phyloP scores from a whole-genome alignment of 306 rosid genomes.

The Calophaca sinica region DNA sequence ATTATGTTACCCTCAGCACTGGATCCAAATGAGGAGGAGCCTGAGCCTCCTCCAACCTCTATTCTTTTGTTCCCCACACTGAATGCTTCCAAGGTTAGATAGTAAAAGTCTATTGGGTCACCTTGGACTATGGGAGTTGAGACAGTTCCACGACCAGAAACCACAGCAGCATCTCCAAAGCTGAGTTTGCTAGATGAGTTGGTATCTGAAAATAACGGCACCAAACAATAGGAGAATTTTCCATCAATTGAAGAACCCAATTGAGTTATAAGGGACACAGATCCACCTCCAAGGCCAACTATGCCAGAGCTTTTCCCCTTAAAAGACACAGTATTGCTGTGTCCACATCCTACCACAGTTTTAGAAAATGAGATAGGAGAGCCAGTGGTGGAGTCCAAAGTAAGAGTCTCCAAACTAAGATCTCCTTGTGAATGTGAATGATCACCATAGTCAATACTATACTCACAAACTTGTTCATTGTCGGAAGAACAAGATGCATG shows the following conservation, averaged over 20 bases:
- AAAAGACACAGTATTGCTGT: neutral
- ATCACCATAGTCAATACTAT: constrained; percentile 44
- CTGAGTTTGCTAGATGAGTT: neutral
- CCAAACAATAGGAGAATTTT: constrained; percentile 69
- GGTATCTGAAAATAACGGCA: neutral
- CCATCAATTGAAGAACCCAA: constrained; percentile 40
- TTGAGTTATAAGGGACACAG: constrained; percentile 48
- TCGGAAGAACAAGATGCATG: neutral
- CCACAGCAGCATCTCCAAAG: constrained; percentile 43
- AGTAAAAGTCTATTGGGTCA: neutral
- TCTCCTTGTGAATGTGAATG: constrained; percentile 41
- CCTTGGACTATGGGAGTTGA: constrained; percentile 34
- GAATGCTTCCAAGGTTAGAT: constrained; percentile 22
- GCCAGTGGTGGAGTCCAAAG: constrained; percentile 52
- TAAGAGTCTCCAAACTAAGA: constrained; percentile 54
- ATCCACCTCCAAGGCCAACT: constrained; percentile 63
- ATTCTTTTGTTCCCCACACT: constrained; percentile 18
- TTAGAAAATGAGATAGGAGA: constrained; percentile 30
- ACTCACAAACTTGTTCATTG: constrained; percentile 4
- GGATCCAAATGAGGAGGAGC: neutral
- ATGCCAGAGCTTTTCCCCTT: constrained; percentile 47
- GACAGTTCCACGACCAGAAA: constrained; percentile 35
- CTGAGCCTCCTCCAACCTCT: neutral
- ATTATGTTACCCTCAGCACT: constrained; percentile 23
- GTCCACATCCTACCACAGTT: constrained; percentile 60